Conservation (phyloP, 106 monocot genomes). For the Phalaenopsis aphrodite region DNA sequence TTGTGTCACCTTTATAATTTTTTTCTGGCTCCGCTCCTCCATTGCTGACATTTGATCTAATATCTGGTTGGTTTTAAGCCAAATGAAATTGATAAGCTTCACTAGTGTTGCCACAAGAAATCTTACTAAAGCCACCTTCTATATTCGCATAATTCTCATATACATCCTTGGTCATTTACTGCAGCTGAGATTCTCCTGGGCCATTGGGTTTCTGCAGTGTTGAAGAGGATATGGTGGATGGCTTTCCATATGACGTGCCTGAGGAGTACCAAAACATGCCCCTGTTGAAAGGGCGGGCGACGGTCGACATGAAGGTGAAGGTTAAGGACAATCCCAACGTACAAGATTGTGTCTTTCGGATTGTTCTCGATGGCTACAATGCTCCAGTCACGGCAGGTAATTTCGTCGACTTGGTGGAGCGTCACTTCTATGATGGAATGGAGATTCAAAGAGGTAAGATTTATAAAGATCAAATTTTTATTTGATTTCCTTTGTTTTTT, state of each 20-base stretch:
- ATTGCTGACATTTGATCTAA: background rate
- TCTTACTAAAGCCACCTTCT: constrained; percentile 7
- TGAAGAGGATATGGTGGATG: constrained; percentile 99
- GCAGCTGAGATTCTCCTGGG: constrained; percentile 98
- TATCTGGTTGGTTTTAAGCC: background rate
- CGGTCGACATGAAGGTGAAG: constrained; percentile 97
- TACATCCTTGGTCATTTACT: constrained; percentile 83
- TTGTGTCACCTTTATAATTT: too few species aligned
- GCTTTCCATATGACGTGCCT: constrained; percentile 88
- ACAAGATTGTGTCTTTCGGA: constrained; percentile 78
- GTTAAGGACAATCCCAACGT: constrained; percentile 90
- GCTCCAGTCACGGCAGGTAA: constrained; percentile 96
- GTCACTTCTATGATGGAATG: constrained; percentile 99
- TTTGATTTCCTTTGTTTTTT: too few species aligned
- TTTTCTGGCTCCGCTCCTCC: too few species aligned
- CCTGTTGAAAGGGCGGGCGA: constrained; percentile 85
- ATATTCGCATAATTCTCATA: constrained; percentile 60
- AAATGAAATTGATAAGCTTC: background rate
- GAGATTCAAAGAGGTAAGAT: constrained; percentile 88
- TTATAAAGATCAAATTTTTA: background rate
- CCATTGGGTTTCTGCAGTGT: constrained; percentile 99
- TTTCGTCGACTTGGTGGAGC: constrained; percentile 82
- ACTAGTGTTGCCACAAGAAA: background rate
- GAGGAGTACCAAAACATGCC: constrained; percentile 90
- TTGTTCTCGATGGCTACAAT: constrained; percentile 94